These are phyloP conservation scores for Stachybotrys chartarum DNA, from an alignment of 2,329 filamentous ascomycete species.

Conservation along the genomic window DNA sequence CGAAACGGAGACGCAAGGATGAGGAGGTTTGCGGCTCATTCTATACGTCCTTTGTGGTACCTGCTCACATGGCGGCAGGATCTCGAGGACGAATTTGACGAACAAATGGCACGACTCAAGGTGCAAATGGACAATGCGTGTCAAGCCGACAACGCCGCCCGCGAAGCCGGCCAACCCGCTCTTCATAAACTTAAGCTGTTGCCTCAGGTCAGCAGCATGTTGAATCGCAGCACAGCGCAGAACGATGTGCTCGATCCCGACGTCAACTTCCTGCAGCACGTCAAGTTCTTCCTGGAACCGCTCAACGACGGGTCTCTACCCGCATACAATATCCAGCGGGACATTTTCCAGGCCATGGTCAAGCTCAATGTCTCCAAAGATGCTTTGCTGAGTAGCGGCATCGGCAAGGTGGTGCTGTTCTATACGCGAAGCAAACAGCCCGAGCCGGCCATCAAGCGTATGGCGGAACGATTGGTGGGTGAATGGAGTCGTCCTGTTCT, in stretches of 20 bases:
- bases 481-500: conserved; percentile 96
- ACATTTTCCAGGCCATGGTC: conserved; percentile 75
- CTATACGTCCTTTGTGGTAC: neutral
- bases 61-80: conserved; percentile 48
- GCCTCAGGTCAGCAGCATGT: conserved; percentile 77
- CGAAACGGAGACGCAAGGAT: conserved; percentile 72
- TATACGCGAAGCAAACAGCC: conserved; percentile 94
- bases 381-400: conserved; percentile 78
- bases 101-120: conserved; percentile 82
- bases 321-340: conserved; percentile 94
- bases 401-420: conserved; percentile 93
- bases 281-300: conserved; percentile 96
- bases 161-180: conserved; percentile 71
- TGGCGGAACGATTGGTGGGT: conserved; percentile 83
- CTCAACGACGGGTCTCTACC: conserved; percentile 89
- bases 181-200: conserved; percentile 91
- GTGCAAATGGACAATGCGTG: conserved; percentile 87
- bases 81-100: conserved; percentile 82
- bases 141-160: conserved; percentile 75
- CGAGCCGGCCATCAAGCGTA: conserved; percentile 82
- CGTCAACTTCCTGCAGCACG: conserved; percentile 87
- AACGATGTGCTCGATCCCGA: conserved; percentile 86
- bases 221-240: conserved; percentile 84
- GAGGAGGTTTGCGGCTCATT: conserved; percentile 60
- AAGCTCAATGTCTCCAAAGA: conserved; percentile 88